Evolutionary conservation across 257 asterid species (phyloP).

Genomic region (Linderniella brevidens): DNA sequence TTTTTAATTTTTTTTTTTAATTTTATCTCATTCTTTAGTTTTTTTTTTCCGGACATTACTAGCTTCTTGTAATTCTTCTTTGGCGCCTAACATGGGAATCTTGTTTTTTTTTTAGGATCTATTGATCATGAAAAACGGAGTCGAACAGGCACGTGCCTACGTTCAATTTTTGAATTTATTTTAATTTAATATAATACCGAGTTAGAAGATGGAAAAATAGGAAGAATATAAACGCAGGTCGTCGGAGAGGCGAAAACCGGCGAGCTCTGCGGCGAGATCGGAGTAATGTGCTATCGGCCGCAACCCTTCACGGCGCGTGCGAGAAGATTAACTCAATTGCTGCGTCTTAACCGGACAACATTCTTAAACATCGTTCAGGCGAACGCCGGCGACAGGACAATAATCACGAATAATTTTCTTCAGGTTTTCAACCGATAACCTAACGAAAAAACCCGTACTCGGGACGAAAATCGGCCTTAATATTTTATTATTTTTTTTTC

Average conservation of each 20-base stretch:
- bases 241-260: slow-evolving; percentile 75
- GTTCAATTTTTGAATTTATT: too few species aligned
- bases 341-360: slow-evolving; percentile 61
- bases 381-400: slow-evolving; percentile 71
- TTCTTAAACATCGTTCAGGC: slow-evolving; percentile 75
- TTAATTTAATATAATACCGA: too few species aligned
- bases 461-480: too few species aligned
- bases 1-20: not conserved
- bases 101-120: slow-evolving; percentile 24
- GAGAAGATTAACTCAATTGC: slow-evolving; percentile 52
- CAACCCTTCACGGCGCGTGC: slow-evolving; percentile 84
- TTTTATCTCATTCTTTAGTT: too few species aligned
- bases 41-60: too few species aligned
- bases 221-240: slow-evolving; percentile 9
- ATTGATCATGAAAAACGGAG: slow-evolving; percentile 27
- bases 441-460: too few species aligned
- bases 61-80: too few species aligned
- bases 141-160: slow-evolving; percentile 33
- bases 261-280: slow-evolving; percentile 80
- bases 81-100: too few species aligned
- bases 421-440: too few species aligned
- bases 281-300: slow-evolving; percentile 79
- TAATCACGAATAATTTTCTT: slow-evolving; percentile 77
- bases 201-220: too few species aligned
- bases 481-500: too few species aligned